Evolutionary conservation across 345 rosid genomes (phyloP), one percentile per base, ranked within the genome.

Genomic region (Ceriops tagal): DNA sequence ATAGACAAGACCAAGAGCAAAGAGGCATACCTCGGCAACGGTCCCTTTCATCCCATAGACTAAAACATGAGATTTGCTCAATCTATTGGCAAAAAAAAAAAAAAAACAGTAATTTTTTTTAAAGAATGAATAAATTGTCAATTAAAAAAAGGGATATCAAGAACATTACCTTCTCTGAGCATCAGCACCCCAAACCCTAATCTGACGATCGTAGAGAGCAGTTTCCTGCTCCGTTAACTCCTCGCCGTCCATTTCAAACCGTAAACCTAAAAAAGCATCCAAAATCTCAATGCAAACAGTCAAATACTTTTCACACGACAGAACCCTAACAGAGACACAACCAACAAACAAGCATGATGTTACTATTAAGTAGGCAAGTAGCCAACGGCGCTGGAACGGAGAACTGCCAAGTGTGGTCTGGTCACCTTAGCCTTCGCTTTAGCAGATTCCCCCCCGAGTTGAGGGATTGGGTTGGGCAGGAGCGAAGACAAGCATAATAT

Each of bases 171-270:
- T 87, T 76, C 98, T 72, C 68, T 95, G 99, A 73, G 99, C 97
- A 84, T 87, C 88, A 64, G 92, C 97, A 0, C 99, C 99, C 99
- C 96, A 95, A 84, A 95, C 99, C 89, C 97, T 88, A 85, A 95
- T 92, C 70, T 90, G 97, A 31, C 99, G 91, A 75, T 92, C 97
- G 71, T 92, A 95, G 24, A 92, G 65, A 18, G 96, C 99, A 64
- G 98, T 95, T 68, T 95, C 99, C 77, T 95, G 96, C 88, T 86
- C 96, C 3, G 99, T 95, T 70, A 95, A 80, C 86, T 92, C 88
- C 71, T 93, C 97, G 19, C 96, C 97, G 61, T 88, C 86, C 97
- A 91, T 86, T 34, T 46, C 62, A 71, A 78, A 49, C 58, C 60
- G 65, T 9, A 82, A 74, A 24, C 64, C 79, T 79, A 63, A 26